Base-by-base conservation (phyloP, 2,329 filamentous ascomycete species). In the Aspergillus sp. region DNA sequence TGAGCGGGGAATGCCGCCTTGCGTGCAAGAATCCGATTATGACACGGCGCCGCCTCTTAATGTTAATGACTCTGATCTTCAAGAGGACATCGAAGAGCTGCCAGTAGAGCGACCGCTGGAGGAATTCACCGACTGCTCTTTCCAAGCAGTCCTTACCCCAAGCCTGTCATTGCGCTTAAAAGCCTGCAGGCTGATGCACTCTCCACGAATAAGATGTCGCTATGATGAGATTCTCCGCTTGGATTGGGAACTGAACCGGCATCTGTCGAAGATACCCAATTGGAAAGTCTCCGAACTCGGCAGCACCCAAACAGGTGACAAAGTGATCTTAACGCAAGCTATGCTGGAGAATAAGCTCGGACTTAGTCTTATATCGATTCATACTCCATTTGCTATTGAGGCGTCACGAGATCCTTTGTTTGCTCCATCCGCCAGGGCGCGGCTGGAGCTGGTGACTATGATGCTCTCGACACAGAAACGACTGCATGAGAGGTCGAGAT, bases 1-100 rank as follows among this genome's bases (percentile, higher is more conserved):
- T 15, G 84, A 87, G 63, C 78, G 79, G 13, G 85, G 85, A 0
- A 82, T 87, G 74, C 80, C 82, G 3, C 81, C 84, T 45, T 76
- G 74, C 1, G 59, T 81, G 15, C 77, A 78, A 48, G 70, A 72
- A 13, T 72, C 72, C 0, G 77, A 81, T 56, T 84, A 82, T 60
- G 84, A 87, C 62, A 79, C 78, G 4, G 74, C 76, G 8, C 71
- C 80, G 5, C 83, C 84, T 1, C 71, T 77, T 23, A 85, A 86
- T 62, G 70, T 85, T 19, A 77, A 81, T 31, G 83, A 86, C 61
- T 78, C 82, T 31, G 80, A 82, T 8, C 74, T 86, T 19, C 70
- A 74, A n/a, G 73, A 75, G 54, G 60, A 43, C n/a, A 73, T 63
- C 19, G 72, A 67, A 0, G 72, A 76, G 22, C 54, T 69, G 22